Evolutionary conservation across 2,329 filamentous ascomycete species (phyloP).

Genomic region (Paramyrothecium sp.): DNA sequence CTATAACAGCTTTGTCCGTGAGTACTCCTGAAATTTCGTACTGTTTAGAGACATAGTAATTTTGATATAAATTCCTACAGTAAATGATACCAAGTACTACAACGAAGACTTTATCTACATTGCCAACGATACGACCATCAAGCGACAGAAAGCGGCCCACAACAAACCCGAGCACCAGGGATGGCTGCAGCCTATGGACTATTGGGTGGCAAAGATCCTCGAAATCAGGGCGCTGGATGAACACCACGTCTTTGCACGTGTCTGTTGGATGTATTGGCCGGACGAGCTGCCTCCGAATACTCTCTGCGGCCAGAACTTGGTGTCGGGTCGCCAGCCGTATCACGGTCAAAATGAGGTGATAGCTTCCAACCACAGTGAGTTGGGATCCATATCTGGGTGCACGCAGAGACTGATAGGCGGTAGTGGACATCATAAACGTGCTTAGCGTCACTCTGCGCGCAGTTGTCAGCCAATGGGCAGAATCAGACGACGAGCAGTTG

Average conservation of each 20-base stretch:
- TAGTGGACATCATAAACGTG: slow-evolving; percentile 73
- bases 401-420: too few relatives aligned
- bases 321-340: slow-evolving; percentile 59
- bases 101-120: slow-evolving; percentile 59
- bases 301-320: slow-evolving; percentile 45
- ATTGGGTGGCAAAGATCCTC: slow-evolving; percentile 75
- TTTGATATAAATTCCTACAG: too few relatives aligned
- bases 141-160: slow-evolving; percentile 46
- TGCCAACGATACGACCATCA: slow-evolving; percentile 55
- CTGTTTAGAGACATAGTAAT: too few relatives aligned
- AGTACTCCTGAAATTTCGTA: too few relatives aligned
- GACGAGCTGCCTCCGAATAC: slow-evolving; percentile 64
- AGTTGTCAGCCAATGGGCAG: slow-evolving; percentile 65
- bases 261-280: slow-evolving; percentile 76
- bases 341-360: slow-evolving; percentile 69
- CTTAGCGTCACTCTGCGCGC: slow-evolving; percentile 65
- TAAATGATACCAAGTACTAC: slow-evolving; percentile 57
- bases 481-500: slow-evolving; percentile 64
- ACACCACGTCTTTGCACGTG: slow-evolving; percentile 72
- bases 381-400: too few relatives aligned
- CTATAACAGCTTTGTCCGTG: too few relatives aligned
- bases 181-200: too few relatives aligned
- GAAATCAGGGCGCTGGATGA: slow-evolving; percentile 72
- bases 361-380: slow-evolving; percentile 68
- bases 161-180: slow-evolving; percentile 25